Conservation (phyloP, 768 basidiomycete genomes). For the Agaricus sinodeliciosus region DNA sequence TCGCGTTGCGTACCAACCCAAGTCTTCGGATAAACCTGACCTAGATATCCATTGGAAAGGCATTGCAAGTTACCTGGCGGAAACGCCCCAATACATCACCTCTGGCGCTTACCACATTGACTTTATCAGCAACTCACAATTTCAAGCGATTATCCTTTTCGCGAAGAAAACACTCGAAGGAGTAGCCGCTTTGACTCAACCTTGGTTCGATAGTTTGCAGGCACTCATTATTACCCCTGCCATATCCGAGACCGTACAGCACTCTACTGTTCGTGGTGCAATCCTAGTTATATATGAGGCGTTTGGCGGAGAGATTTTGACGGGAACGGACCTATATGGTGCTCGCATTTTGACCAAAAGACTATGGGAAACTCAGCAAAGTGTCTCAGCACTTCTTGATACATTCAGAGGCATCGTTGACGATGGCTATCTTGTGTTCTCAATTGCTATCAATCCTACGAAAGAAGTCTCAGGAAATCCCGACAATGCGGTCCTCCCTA, state of each 20-base stretch:
- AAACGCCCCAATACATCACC: constrained; percentile 10
- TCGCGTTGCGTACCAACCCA: constrained; percentile 7
- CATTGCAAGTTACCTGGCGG: constrained; percentile 12
- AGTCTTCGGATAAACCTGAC: constrained; percentile 2
- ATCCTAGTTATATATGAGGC: constrained; percentile 6
- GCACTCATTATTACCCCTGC: background rate
- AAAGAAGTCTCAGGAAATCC: constrained; percentile 10
- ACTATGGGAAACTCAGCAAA: constrained; percentile 7
- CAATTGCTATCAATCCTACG: constrained; percentile 15
- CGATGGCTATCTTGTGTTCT: constrained; percentile 9
- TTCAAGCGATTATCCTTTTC: constrained; percentile 12
- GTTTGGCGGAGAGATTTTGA: constrained; percentile 13
- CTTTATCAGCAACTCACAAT: constrained; percentile 10
- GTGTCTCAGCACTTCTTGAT: constrained; percentile 3
- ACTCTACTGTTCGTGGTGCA: constrained; percentile 11
- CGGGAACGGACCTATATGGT: constrained; percentile 10
- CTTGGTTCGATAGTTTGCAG: constrained; percentile 2
- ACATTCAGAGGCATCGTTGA: constrained; percentile 9
- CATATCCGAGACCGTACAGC: constrained; percentile 7
- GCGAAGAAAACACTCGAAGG: constrained; percentile 9
- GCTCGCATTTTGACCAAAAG: constrained; percentile 12
- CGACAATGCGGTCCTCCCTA: constrained; percentile 14
- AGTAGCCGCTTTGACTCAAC: background rate
- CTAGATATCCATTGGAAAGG: constrained; percentile 10
- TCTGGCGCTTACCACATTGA: constrained; percentile 13